A percentile compares a stretch with the other conserved stretches of the same genome.
phyloP scores from a whole-genome alignment of 768 basidiomycete genomes.

The Harrya chromipes region DNA sequence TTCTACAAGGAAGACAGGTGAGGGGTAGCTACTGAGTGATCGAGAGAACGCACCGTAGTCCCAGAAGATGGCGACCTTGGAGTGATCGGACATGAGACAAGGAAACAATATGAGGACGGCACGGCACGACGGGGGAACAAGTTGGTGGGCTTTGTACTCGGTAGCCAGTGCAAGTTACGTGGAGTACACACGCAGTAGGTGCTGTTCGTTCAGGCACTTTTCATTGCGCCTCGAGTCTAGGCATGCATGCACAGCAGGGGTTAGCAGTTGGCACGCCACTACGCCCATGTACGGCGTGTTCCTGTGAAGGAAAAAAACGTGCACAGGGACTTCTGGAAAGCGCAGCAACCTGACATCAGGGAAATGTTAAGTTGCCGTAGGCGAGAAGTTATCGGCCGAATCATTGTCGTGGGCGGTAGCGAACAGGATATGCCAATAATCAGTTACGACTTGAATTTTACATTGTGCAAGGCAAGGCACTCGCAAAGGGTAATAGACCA shows the following conservation, averaged over 20 bases:
- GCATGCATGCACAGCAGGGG: constrained; percentile 15
- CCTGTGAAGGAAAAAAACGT: constrained; percentile 8
- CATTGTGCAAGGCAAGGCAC: too few species aligned
- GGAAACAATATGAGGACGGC: constrained; percentile 10
- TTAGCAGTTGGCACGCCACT: constrained; percentile 13
- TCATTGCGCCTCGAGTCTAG: constrained; percentile 3
- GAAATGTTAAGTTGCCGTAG: not conserved
- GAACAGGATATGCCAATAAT: too few species aligned
- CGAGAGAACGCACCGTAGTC: constrained; percentile 30
- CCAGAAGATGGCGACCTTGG: constrained; percentile 44
- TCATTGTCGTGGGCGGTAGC: not conserved
- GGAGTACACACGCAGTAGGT: constrained; percentile 14
- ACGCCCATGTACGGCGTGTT: constrained; percentile 20
- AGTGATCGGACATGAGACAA: constrained; percentile 33
- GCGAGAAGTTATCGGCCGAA: not conserved
- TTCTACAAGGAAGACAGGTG: constrained; percentile 21
- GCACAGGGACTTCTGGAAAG: not conserved
- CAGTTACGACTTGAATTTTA: too few species aligned
- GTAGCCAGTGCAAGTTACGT: constrained; percentile 4
- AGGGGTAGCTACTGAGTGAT: not conserved
- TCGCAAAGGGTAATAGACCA: constrained; percentile 12
- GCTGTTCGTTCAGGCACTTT: constrained; percentile 11
- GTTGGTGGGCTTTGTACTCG: constrained; percentile 23
- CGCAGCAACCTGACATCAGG: not conserved
- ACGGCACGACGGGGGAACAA: constrained; percentile 2